phyloP scores from a whole-genome alignment of 75 land plant genomes.

The Picea glauca region DNA sequence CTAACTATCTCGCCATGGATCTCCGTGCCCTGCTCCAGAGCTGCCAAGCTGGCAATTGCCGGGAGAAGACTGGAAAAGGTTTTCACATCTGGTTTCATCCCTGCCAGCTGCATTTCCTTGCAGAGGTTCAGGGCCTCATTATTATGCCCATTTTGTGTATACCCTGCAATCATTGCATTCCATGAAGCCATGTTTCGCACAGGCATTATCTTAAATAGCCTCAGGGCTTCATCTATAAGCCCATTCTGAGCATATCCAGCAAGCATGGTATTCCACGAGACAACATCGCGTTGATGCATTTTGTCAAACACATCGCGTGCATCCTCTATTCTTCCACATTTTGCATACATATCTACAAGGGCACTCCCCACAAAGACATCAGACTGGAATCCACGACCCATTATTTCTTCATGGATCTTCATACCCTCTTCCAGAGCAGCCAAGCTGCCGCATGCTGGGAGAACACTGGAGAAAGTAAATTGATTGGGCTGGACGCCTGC shows the following conservation, averaged over 20 bases:
- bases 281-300: constrained; percentile 17
- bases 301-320: constrained; percentile 18
- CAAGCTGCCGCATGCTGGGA: not conserved
- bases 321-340: constrained; percentile 7
- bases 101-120: constrained; percentile 26
- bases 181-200: too few relatives aligned
- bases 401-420: not conserved
- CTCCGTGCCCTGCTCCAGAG: constrained; percentile 45
- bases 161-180: constrained; percentile 66
- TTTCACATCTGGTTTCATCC: constrained; percentile 41
- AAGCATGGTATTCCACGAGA: constrained; percentile 22
- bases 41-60: constrained; percentile 49
- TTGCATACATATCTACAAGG: constrained; percentile 18
- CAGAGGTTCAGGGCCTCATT: constrained; percentile 30
- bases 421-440: not conserved
- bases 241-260: constrained; percentile 19
- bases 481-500: not conserved
- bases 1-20: constrained; percentile 32
- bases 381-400: not conserved
- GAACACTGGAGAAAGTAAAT: not conserved
- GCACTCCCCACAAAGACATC: constrained; percentile 15
- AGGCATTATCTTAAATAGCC: constrained; percentile 9
- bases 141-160: constrained; percentile 31
- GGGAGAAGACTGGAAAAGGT: constrained; percentile 37
- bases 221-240: constrained; percentile 7